Conservation (phyloP, 2,329 filamentous ascomycete species). For the Stagonosporopsis cucurbitacearum region DNA sequence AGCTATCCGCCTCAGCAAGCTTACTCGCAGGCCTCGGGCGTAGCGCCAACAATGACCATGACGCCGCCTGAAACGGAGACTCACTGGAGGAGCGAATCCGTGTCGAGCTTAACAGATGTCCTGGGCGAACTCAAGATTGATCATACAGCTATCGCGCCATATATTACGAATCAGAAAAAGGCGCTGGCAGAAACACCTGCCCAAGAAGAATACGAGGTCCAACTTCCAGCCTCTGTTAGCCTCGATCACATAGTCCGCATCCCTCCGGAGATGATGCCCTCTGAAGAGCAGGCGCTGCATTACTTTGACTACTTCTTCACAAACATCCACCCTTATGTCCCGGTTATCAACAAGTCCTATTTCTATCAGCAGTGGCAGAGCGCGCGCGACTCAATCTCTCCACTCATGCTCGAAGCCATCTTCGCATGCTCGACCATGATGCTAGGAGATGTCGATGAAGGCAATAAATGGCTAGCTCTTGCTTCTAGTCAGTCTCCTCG, state of each 20-base stretch:
- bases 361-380: slow-evolving; percentile 92
- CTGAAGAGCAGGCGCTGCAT: slow-evolving; percentile 78
- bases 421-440: slow-evolving; percentile 88
- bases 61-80: slow-evolving; percentile 59
- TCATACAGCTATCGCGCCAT: slow-evolving; percentile 84
- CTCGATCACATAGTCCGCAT: slow-evolving; percentile 83
- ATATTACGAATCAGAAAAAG: slow-evolving; percentile 72
- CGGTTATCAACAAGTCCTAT: slow-evolving; percentile 80
- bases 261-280: slow-evolving; percentile 90
- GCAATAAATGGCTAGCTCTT: slow-evolving; percentile 90
- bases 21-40: slow-evolving; percentile 40
- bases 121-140: slow-evolving; percentile 88
- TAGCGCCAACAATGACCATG: slow-evolving; percentile 38
- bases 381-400: slow-evolving; percentile 83
- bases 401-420: slow-evolving; percentile 85
- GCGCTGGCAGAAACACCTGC: slow-evolving; percentile 66
- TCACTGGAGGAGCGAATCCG: slow-evolving; percentile 45
- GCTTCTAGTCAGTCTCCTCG: slow-evolving; percentile 73
- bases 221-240: slow-evolving; percentile 71
- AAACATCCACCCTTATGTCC: slow-evolving; percentile 91
- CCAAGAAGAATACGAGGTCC: slow-evolving; percentile 73
- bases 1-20: slow-evolving; percentile 43
- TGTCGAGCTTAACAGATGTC: slow-evolving; percentile 77
- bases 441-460: slow-evolving; percentile 81
- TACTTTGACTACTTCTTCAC: slow-evolving; percentile 92